These are phyloP conservation scores for Balakata baccata DNA, from an alignment of 345 rosid genomes.

Conservation along the genomic window DNA sequence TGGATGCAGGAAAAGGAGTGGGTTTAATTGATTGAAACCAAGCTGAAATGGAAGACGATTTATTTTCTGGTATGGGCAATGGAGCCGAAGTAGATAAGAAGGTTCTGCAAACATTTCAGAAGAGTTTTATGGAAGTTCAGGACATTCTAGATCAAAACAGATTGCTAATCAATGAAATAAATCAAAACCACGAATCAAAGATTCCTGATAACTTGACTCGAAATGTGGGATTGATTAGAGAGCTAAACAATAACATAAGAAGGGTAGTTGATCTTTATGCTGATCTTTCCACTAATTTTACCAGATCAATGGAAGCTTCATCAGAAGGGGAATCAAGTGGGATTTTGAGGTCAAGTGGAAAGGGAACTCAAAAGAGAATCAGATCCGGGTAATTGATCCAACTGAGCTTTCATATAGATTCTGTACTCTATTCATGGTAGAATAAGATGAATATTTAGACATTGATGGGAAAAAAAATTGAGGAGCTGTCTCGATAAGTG, in stretches of 20 bases:
- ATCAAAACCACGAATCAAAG: slow-evolving; percentile 37
- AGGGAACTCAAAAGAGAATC: slow-evolving; percentile 29
- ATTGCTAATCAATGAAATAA: slow-evolving; percentile 31
- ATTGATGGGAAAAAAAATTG: slow-evolving; percentile 7
- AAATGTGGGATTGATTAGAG: slow-evolving; percentile 33
- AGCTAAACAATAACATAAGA: slow-evolving; percentile 36
- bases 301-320: slow-evolving; percentile 26
- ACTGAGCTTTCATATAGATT: slow-evolving; percentile 22
- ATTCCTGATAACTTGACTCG: slow-evolving; percentile 31
- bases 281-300: slow-evolving; percentile 29
- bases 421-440: slow-evolving; percentile 28
- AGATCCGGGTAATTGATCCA: slow-evolving; percentile 29
- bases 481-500: slow-evolving; percentile 5
- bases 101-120: slow-evolving; percentile 25
- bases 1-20: slow-evolving; percentile 17
- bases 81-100: slow-evolving; percentile 25
- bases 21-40: slow-evolving; percentile 14
- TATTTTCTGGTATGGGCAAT: slow-evolving; percentile 28
- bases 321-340: slow-evolving; percentile 36
- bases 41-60: slow-evolving; percentile 27
- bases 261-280: slow-evolving; percentile 35
- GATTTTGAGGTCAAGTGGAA: slow-evolving; percentile 26
- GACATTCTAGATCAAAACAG: slow-evolving; percentile 32
- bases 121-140: slow-evolving; percentile 31
- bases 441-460: slow-evolving; percentile 22